Conservation (phyloP, 352 stramenopile species). For the Globisporangium iwayamae region DNA sequence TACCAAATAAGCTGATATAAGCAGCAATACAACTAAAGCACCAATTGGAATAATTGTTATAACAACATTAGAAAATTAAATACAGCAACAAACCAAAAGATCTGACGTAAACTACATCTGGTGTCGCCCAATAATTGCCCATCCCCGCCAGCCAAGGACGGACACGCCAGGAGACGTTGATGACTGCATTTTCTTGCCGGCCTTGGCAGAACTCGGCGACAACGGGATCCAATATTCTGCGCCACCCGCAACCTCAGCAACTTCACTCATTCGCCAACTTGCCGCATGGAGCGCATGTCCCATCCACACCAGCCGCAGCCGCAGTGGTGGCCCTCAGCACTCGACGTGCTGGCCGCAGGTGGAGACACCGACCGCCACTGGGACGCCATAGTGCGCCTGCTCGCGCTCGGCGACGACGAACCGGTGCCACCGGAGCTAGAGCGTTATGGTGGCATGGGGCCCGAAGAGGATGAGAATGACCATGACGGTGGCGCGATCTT, state of each 20-base stretch:
- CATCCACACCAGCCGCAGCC: not conserved
- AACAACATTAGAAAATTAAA: no score
- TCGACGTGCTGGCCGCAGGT: not conserved
- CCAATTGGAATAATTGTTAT: no score
- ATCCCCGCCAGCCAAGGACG: not conserved
- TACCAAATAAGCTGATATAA: no score
- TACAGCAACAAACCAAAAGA: no score
- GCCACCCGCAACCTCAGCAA: not conserved
- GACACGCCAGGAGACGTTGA: not conserved
- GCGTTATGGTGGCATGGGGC: not conserved
- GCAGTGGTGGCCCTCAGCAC: not conserved
- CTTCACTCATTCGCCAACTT: not conserved
- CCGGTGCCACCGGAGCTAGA: not conserved
- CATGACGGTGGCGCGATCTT: not conserved
- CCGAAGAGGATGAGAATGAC: not conserved
- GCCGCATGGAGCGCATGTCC: constrained; percentile 1
- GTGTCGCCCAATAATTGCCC: not conserved
- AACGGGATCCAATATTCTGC: not conserved
- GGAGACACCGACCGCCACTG: constrained; percentile 1
- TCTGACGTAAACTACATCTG: not conserved
- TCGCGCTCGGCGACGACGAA: not conserved
- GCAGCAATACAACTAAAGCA: no score
- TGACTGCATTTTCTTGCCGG: not conserved
- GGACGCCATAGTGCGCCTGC: constrained; percentile 8
- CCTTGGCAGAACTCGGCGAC: not conserved